A percentile compares a stretch with the other conserved stretches of the same genome.
phyloP scores from a whole-genome alignment of 495 filamentous ascomycete genomes.

The Letharia columbiana region DNA sequence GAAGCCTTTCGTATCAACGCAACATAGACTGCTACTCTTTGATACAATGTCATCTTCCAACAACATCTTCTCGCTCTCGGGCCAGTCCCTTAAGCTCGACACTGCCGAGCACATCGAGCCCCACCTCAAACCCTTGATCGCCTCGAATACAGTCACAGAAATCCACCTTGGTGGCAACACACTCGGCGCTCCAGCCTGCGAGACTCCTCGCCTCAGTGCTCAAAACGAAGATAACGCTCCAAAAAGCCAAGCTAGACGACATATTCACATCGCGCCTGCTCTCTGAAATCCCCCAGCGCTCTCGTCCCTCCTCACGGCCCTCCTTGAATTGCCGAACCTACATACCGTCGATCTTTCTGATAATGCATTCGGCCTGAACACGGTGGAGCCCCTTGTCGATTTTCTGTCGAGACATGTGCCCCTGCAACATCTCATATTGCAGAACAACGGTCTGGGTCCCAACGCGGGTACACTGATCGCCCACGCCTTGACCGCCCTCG shows the following conservation, averaged over 20 bases:
- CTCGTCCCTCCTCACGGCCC: constrained; percentile 70
- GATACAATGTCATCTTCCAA: constrained; percentile 52
- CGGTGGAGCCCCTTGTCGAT: constrained; percentile 71
- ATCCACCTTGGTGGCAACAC: constrained; percentile 84
- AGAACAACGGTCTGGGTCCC: constrained; percentile 97
- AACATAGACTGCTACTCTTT: constrained; percentile 15
- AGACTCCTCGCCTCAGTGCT: constrained; percentile 73
- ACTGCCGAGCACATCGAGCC: constrained; percentile 75
- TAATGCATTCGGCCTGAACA: constrained; percentile 95
- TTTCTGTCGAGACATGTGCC: constrained; percentile 82
- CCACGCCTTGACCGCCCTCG: constrained; percentile 64
- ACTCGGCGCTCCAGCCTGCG: constrained; percentile 76
- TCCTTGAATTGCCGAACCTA: constrained; percentile 71
- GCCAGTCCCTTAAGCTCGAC: constrained; percentile 83
- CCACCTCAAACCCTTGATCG: constrained; percentile 67
- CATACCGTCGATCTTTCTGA: constrained; percentile 93
- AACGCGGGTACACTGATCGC: constrained; percentile 79
- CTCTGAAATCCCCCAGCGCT: constrained; percentile 85
- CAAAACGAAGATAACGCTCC: constrained; percentile 66
- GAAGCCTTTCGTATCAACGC: too few relatives aligned
- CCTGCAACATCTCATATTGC: constrained; percentile 83
- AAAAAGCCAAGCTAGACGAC: constrained; percentile 85
- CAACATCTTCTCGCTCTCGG: constrained; percentile 85
- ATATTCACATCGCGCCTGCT: constrained; percentile 95
- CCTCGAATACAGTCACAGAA: constrained; percentile 68